phyloP scores from a whole-genome alignment of 192 early-diverging fungal genomes.

The Linnemannia zychae region DNA sequence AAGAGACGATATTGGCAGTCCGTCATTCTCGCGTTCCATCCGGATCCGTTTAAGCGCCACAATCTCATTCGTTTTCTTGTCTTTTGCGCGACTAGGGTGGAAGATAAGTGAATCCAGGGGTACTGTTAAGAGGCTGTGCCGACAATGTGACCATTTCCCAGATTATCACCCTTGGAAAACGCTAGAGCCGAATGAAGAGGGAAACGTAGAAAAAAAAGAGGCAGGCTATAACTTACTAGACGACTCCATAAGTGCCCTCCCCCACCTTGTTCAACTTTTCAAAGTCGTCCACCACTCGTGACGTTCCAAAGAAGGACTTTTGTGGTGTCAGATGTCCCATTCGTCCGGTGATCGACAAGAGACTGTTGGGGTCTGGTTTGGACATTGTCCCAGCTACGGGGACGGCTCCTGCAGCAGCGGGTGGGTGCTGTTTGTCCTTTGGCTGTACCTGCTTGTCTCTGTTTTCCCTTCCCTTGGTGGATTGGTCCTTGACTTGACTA shows the following conservation, averaged over 20 bases:
- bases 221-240: conserved; percentile 71
- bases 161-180: neutral
- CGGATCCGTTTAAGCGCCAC: conserved; percentile 67
- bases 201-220: neutral
- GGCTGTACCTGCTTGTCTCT: neutral
- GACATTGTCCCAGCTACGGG: neutral
- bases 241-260: conserved; percentile 95
- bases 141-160: neutral
- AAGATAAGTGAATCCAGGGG: neutral
- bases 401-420: neutral
- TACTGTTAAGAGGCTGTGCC: neutral
- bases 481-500: conserved; percentile 9
- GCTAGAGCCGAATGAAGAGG: neutral
- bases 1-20: conserved; percentile 91
- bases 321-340: conserved; percentile 41
- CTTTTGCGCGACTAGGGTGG: conserved; percentile 63
- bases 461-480: neutral
- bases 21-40: conserved; percentile 66
- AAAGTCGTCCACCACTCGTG: conserved; percentile 87
- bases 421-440: conserved; percentile 11
- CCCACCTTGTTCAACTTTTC: conserved; percentile 92
- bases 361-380: conserved; percentile 35
- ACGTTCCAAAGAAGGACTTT: conserved; percentile 72
- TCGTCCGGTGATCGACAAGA: conserved; percentile 49
- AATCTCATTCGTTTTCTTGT: conserved; percentile 59